phyloP scores from a whole-genome alignment of 768 basidiomycete species.

The Rhodocollybia butyracea region DNA sequence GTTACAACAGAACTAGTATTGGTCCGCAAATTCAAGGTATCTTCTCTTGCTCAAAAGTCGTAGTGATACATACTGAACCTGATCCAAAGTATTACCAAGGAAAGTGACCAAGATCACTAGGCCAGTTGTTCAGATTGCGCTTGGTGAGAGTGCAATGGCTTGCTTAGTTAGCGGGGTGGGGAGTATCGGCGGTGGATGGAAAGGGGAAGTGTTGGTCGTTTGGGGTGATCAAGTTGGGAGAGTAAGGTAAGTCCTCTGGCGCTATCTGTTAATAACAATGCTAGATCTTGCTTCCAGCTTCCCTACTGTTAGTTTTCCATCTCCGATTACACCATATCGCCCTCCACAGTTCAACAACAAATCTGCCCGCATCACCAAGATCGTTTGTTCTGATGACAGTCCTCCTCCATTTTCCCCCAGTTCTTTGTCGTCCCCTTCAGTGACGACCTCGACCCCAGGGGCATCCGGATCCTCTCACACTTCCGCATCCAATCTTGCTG shows the following conservation, averaged over 20 bases:
- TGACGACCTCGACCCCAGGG: background rate
- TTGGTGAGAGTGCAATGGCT: slow-evolving; percentile 53
- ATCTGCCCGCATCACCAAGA: slow-evolving; percentile 71
- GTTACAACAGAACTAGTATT: slow-evolving; percentile 26
- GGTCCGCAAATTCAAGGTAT: slow-evolving; percentile 46
- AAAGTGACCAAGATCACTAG: slow-evolving; percentile 76
- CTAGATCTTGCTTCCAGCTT: slow-evolving; percentile 44
- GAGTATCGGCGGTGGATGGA: slow-evolving; percentile 75
- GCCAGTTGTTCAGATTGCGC: slow-evolving; percentile 66
- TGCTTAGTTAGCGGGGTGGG: slow-evolving; percentile 56
- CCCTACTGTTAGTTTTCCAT: slow-evolving; percentile 72
- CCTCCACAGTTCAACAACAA: slow-evolving; percentile 77
- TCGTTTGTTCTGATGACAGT: slow-evolving; percentile 72
- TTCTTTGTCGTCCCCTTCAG: background rate
- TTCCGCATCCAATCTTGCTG: background rate
- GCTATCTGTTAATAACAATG: background rate
- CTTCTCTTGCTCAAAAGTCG: too few species aligned
- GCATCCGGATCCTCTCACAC: background rate
- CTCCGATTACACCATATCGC: slow-evolving; percentile 73
- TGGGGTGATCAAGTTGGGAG: slow-evolving; percentile 75
- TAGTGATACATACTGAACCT: too few species aligned
- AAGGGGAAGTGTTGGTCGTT: slow-evolving; percentile 81
- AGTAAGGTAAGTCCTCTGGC: slow-evolving; percentile 50
- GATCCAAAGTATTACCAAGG: slow-evolving; percentile 69
- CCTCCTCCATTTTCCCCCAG: slow-evolving; percentile 82